phyloP scores from a whole-genome alignment of 345 rosid species.

The Viola odorata region DNA sequence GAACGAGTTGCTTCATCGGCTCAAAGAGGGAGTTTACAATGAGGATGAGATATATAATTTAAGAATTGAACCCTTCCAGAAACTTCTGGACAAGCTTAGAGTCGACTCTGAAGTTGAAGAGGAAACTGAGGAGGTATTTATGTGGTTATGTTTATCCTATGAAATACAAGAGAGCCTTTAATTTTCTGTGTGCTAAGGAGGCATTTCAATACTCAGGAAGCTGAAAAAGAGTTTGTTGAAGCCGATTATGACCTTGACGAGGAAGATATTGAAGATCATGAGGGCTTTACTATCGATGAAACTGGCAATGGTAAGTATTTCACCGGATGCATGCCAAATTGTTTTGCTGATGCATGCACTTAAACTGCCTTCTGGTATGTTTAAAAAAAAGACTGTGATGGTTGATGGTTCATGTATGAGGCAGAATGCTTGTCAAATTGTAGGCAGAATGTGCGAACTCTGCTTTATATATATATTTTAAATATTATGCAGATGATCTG shows the following conservation, averaged over 20 bases:
- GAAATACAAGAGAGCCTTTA: neutral
- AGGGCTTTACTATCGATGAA: slow-evolving; percentile 30
- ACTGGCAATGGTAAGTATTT: slow-evolving; percentile 32
- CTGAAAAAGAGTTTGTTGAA: slow-evolving; percentile 71
- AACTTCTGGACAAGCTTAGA: slow-evolving; percentile 47
- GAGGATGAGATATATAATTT: slow-evolving; percentile 70
- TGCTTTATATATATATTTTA: neutral
- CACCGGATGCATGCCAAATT: neutral
- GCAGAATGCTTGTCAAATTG: neutral
- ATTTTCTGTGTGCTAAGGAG: neutral
- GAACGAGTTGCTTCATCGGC: slow-evolving; percentile 75
- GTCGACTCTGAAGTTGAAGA: slow-evolving; percentile 31
- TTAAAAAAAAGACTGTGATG: neutral
- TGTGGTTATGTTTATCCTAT: neutral
- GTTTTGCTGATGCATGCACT: neutral
- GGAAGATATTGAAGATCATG: slow-evolving; percentile 91
- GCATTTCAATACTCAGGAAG: slow-evolving; percentile 46
- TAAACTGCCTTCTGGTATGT: neutral
- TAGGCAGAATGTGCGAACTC: neutral
- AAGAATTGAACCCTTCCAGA: slow-evolving; percentile 34
- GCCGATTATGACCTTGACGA: slow-evolving; percentile 69
- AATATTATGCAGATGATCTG: slow-evolving; percentile 5
- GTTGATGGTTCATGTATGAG: neutral
- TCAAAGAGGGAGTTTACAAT: slow-evolving; percentile 58
- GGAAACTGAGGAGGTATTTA: slow-evolving; percentile 44